Conservation (phyloP, 2,329 filamentous ascomycete species). For the Thielaviopsis punctulata region DNA sequence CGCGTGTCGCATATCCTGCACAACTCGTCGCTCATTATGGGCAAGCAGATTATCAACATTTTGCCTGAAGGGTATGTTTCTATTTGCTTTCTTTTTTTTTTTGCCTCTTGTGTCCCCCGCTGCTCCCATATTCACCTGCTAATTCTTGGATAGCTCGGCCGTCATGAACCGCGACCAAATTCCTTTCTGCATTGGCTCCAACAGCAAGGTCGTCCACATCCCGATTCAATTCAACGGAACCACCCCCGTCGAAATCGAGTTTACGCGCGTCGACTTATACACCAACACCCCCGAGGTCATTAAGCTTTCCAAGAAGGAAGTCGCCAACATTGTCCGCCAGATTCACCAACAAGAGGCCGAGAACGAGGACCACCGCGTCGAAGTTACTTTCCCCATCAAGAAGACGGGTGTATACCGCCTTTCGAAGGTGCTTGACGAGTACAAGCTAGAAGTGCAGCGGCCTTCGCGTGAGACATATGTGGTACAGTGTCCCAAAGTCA, state of each 20-base stretch:
- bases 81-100: neutral
- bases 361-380: conserved; percentile 40
- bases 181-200: conserved; percentile 65
- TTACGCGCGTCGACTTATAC: conserved; percentile 74
- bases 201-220: conserved; percentile 43
- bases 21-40: conserved; percentile 84
- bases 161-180: conserved; percentile 65
- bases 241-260: conserved; percentile 69
- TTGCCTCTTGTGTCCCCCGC: conserved; percentile 14
- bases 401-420: conserved; percentile 80
- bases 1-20: conserved; percentile 77
- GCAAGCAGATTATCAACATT: conserved; percentile 95
- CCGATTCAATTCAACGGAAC: conserved; percentile 92
- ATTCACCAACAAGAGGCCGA: conserved; percentile 49
- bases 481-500: conserved; percentile 67
- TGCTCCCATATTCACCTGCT: conserved; percentile 13
- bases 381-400: conserved; percentile 58
- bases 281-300: conserved; percentile 67
- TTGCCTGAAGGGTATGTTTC: conserved; percentile 61
- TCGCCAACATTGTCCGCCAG: conserved; percentile 56
- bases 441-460: conserved; percentile 80
- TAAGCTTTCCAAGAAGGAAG: conserved; percentile 53
- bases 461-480: conserved; percentile 63
- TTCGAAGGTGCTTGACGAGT: conserved; percentile 74
- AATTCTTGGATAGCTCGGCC: conserved; percentile 42